These are phyloP conservation scores for Hypoxylon sp. DNA, from an alignment of 2,329 filamentous ascomycete species.

Conservation along the genomic window DNA sequence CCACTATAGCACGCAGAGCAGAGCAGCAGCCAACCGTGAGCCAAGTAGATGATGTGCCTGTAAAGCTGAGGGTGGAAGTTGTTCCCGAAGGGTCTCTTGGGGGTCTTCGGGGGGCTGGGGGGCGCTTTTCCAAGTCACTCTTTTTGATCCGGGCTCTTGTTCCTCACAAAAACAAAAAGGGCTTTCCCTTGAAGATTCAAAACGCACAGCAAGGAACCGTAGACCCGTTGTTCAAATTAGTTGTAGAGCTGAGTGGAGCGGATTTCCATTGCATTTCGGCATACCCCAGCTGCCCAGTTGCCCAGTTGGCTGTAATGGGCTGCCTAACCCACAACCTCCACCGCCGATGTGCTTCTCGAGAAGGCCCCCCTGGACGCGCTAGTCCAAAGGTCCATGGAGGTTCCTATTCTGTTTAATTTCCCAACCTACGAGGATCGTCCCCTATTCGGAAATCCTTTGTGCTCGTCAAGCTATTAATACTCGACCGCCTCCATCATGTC, in stretches of 20 bases:
- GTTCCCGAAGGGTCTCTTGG: not conserved
- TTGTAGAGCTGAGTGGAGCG: conserved; percentile 35
- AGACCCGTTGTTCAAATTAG: conserved; percentile 27
- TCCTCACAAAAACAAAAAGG: conserved; percentile 23
- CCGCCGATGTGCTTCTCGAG: conserved; percentile 40
- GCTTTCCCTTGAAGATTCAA: conserved; percentile 13
- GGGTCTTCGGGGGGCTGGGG: not conserved
- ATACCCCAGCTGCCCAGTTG: conserved; percentile 20
- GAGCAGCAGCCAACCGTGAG: conserved; percentile 16
- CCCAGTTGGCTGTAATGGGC: conserved; percentile 16
- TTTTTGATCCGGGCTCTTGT: conserved; percentile 14
- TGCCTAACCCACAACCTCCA: conserved; percentile 39
- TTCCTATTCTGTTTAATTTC: conserved; percentile 53
- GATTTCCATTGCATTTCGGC: conserved; percentile 37
- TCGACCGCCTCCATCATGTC: conserved; percentile 55
- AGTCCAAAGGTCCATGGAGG: conserved; percentile 42
- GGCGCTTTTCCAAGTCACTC: not conserved
- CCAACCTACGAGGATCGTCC: conserved; percentile 49
- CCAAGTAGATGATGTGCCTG: conserved; percentile 13
- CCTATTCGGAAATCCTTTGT: conserved; percentile 50
- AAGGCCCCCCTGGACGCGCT: conserved; percentile 35
- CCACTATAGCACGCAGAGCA: conserved; percentile 4
- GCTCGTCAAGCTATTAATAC: conserved; percentile 62
- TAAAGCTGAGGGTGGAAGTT: conserved; percentile 4
- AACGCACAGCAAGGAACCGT: conserved; percentile 12